phyloP scores from a whole-genome alignment of 768 basidiomycete species.

The Suillus placidus region DNA sequence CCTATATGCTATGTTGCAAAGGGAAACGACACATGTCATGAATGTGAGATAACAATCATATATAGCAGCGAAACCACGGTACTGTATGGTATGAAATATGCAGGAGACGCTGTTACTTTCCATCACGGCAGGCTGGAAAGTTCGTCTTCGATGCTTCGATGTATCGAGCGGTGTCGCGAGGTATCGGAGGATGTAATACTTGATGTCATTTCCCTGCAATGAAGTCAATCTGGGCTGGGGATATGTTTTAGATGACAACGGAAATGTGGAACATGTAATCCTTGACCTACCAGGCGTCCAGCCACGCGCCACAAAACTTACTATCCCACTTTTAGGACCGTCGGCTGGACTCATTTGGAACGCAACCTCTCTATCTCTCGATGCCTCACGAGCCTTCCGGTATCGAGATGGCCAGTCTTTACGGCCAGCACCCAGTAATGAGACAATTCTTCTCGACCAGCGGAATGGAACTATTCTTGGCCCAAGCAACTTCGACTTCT shows the following conservation, averaged over 20 bases:
- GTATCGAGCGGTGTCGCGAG: not conserved
- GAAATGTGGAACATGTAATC: not conserved
- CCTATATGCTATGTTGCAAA: not conserved
- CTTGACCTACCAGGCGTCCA: not conserved
- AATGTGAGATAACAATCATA: conserved; percentile 2
- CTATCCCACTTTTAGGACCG: not conserved
- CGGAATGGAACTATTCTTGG: not conserved
- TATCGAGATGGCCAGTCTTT: not conserved
- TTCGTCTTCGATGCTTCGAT: not conserved
- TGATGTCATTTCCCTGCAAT: not conserved
- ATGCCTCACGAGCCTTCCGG: not conserved
- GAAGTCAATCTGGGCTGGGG: not conserved
- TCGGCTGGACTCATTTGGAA: not conserved
- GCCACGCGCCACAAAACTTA: too few relatives aligned
- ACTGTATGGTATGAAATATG: not conserved
- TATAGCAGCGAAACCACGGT: not conserved
- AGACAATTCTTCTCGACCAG: too few relatives aligned
- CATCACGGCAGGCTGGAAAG: not conserved
- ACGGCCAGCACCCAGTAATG: not conserved
- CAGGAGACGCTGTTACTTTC: not conserved
- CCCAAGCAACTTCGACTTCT: not conserved
- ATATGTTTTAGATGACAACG: not conserved
- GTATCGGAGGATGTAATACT: not conserved
- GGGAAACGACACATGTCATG: not conserved
- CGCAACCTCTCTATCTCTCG: not conserved